phyloP scores from a whole-genome alignment of 805 yeast species.

The Nakazawaea populi region DNA sequence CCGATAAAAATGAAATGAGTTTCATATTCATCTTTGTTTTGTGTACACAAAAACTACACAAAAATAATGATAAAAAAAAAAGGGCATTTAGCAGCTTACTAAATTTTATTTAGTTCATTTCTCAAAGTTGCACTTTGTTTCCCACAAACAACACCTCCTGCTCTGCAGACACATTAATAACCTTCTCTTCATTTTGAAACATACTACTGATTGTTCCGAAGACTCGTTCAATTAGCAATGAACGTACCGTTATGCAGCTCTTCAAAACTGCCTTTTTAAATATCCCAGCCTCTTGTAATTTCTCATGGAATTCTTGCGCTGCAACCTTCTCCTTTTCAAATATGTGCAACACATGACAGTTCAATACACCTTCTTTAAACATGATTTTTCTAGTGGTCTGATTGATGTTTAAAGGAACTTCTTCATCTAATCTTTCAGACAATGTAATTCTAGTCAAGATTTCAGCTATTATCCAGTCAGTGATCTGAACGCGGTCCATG shows the following conservation, averaged over 20 bases:
- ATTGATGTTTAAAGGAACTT: slow-evolving; percentile 11
- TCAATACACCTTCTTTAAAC: slow-evolving; percentile 8
- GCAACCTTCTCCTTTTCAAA: slow-evolving; percentile 19
- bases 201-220: slow-evolving; percentile 14
- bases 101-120: not conserved
- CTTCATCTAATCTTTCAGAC: slow-evolving; percentile 11
- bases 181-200: slow-evolving; percentile 12
- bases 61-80: too few species aligned
- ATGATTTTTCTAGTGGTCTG: slow-evolving; percentile 9
- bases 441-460: slow-evolving; percentile 12
- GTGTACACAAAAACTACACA: too few species aligned
- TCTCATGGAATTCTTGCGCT: slow-evolving; percentile 9
- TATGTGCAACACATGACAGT: slow-evolving; percentile 20
- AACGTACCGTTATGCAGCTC: not conserved
- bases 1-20: not conserved
- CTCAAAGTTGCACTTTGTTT: slow-evolving; percentile 9
- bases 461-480: slow-evolving; percentile 15
- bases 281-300: not conserved
- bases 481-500: slow-evolving; percentile 30
- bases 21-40: too few species aligned
- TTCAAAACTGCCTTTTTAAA: slow-evolving; percentile 4
- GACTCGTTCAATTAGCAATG: slow-evolving; percentile 13
- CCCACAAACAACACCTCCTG: slow-evolving; percentile 20
- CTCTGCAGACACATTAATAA: slow-evolving; percentile 9
- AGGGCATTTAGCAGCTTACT: not conserved